Conservation (phyloP, 208 protist genomes). For the Leishmania guyanensis region DNA sequence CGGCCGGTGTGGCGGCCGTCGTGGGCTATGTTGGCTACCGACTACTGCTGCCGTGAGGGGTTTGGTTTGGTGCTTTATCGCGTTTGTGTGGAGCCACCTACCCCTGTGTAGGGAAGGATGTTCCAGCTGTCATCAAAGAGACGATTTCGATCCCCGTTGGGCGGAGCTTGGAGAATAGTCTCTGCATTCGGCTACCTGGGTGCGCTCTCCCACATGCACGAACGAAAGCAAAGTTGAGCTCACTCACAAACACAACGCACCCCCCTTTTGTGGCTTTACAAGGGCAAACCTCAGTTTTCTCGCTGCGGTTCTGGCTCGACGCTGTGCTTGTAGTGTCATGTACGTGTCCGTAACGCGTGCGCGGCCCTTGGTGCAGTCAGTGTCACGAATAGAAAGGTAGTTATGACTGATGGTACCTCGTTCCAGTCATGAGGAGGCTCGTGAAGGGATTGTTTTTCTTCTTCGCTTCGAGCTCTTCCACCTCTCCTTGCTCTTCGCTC, state of each 20-base stretch:
- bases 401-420: background rate
- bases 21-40: slow-evolving; percentile 16
- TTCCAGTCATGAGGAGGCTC: background rate
- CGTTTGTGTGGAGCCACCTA: background rate
- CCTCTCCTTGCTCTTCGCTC: background rate
- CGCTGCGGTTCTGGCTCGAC: background rate
- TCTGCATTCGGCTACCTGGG: background rate
- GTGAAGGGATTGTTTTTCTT: background rate
- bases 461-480: background rate
- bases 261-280: background rate
- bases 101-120: background rate
- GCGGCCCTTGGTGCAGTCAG: background rate
- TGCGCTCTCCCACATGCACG: background rate
- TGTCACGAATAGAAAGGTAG: background rate
- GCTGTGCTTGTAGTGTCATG: background rate
- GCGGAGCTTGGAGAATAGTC: background rate
- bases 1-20: slow-evolving; percentile 9
- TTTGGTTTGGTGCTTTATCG: background rate
- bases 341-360: background rate
- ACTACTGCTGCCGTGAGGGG: slow-evolving; percentile 6
- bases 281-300: background rate
- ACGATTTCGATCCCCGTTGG: background rate
- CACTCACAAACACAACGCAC: background rate
- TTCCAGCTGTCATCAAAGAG: background rate
- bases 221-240: background rate